Evolutionary conservation across 306 rosid species (phyloP).

Genomic region (Inga leiocalycina): DNA sequence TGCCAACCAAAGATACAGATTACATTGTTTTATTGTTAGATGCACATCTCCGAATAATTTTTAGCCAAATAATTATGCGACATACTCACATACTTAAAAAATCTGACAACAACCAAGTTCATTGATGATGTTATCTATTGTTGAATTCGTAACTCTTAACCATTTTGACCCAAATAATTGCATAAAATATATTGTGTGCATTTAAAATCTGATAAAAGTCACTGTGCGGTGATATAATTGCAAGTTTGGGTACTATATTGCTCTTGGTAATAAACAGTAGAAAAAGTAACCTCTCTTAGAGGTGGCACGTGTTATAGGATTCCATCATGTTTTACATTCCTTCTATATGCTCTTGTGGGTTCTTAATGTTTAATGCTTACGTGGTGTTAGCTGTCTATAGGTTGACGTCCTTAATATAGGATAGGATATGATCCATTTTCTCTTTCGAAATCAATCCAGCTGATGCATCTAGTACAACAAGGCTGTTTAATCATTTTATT

Average conservation of each 20-base stretch:
- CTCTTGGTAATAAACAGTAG: background rate
- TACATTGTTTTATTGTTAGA: background rate
- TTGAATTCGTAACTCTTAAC: background rate
- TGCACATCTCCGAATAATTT: background rate
- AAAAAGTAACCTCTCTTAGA: background rate
- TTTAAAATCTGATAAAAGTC: background rate
- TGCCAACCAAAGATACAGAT: background rate
- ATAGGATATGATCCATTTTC: background rate
- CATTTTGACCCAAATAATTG: background rate
- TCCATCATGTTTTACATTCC: background rate
- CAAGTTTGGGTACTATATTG: background rate
- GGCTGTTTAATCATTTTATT: background rate
- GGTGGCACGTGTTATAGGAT: background rate
- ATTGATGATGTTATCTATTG: background rate
- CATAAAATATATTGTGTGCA: background rate
- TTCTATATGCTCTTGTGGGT: background rate
- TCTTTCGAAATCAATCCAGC: background rate
- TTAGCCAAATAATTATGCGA: no score
- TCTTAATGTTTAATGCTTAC: background rate
- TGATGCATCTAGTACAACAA: background rate
- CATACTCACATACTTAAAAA: background rate
- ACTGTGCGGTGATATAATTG: background rate
- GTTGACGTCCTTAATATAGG: background rate
- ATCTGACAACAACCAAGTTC: background rate
- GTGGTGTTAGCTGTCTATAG: background rate